A percentile compares a stretch with the other conserved stretches of the same genome.
phyloP scores from a whole-genome alignment of 768 basidiomycete species.

The Mycena pura region DNA sequence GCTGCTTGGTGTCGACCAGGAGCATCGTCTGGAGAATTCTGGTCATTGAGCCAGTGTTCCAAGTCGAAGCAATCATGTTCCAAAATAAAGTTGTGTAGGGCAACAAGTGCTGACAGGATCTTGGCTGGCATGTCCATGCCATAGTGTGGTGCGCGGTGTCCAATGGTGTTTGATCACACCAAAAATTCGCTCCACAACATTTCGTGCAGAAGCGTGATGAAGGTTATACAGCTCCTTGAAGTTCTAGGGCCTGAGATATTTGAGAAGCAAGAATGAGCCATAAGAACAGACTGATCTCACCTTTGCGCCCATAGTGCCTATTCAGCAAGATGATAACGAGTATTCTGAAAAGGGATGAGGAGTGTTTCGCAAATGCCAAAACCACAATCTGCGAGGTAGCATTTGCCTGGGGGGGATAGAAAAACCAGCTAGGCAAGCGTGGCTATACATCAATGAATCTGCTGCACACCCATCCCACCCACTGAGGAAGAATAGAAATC shows the following conservation, averaged over 20 bases:
- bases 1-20: background rate
- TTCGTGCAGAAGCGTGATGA: conserved; percentile 44
- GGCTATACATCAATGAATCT: conserved; percentile 40
- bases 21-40: conserved; percentile 19
- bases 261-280: conserved; percentile 11
- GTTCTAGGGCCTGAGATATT: conserved; percentile 37
- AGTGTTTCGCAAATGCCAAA: conserved; percentile 42
- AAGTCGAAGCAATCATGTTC: conserved; percentile 28
- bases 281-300: conserved; percentile 11
- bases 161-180: conserved; percentile 41
- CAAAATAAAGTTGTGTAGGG: conserved; percentile 39
- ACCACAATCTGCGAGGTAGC: conserved; percentile 45
- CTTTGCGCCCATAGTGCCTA: conserved; percentile 34
- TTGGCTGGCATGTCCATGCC: conserved; percentile 31
- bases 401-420: conserved; percentile 39
- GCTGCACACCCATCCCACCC: conserved; percentile 50
- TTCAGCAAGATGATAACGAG: conserved; percentile 45
- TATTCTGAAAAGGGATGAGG: conserved; percentile 44
- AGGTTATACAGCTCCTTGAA: conserved; percentile 51
- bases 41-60: conserved; percentile 35
- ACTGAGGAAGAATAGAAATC: conserved; percentile 44
- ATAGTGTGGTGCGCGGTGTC: conserved; percentile 28
- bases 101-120: conserved; percentile 30
- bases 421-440: conserved; percentile 37
- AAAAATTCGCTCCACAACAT: no score